Base-by-base conservation (phyloP, 1,139 yeast species). In the Blastobotrys buckinghamii region DNA sequence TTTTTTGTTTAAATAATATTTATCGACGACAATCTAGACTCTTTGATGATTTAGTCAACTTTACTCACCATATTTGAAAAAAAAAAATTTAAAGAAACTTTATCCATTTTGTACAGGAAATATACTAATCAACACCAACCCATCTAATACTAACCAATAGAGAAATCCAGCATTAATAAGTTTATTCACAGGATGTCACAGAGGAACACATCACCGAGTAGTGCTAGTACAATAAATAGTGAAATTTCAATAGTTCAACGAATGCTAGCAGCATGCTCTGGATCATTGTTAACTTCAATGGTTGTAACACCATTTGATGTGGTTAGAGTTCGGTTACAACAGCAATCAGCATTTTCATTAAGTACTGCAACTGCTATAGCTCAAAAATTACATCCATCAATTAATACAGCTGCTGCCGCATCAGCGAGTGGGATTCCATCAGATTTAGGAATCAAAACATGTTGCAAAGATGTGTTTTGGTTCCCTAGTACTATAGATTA, bases 261-360 rank as follows among this genome's bases (percentile, higher is more conserved):
- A 49, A 88, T 89, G 94, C 66, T 86, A 36, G 85, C 96, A 53
- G 97, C 97, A 0, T 84, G 95, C 60, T 77, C 85, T 44, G 98
- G 98, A 2, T 86, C 97, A 0, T 65, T 92, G n/a, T 65, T 89
- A 35, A 92, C 97, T 1, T 88, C 97, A 0, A 60, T 88, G 42
- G 68, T 82, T 47, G 85, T 90, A 32, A 92, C 97, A 1, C 98
- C 98, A 1, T 84, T 92, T 65, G 98, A 92, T 63, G 97, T 92
- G 42, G 87, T 90, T 0, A 71, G 97, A 53, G 87, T 92, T 35
- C 76, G 98, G 50, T 73, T 90, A 52, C 98, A 92, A 61, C 97
- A 90, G 62, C 96, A 89, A 61, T 87, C 69, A 45, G 70, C 71
- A 9, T 61, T 57, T 42, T 58, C 62, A 7, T 45, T 55, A 16